Conservation (phyloP, 768 basidiomycete species). For the Amanita fuliginea region DNA sequence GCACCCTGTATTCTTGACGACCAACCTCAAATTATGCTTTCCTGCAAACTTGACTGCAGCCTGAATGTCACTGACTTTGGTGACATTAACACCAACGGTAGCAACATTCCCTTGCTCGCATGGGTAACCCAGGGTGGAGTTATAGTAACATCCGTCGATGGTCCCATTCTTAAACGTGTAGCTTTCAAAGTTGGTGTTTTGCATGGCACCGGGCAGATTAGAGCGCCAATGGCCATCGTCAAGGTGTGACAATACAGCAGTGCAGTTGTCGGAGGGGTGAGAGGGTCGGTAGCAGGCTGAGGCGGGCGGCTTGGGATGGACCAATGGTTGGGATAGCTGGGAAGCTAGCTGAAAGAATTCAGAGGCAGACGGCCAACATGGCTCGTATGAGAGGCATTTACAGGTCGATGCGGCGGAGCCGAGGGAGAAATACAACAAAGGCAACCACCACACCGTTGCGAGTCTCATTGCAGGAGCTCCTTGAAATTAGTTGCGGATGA, state of each 20-base stretch:
- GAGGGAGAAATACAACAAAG: neutral
- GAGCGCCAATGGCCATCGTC: slow-evolving; percentile 28
- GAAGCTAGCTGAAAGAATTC: slow-evolving; percentile 21
- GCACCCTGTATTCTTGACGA: slow-evolving; percentile 14
- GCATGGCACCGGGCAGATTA: slow-evolving; percentile 27
- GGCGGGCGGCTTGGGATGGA: slow-evolving; percentile 29
- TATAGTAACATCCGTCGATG: slow-evolving; percentile 39
- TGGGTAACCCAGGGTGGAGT: slow-evolving; percentile 25
- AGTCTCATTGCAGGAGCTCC: neutral
- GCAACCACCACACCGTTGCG: no score
- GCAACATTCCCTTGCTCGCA: slow-evolving; percentile 37
- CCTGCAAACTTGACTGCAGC: slow-evolving; percentile 9
- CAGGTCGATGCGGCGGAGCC: slow-evolving; percentile 10
- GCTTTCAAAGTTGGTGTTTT: slow-evolving; percentile 19
- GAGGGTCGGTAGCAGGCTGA: slow-evolving; percentile 28
- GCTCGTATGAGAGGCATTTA: slow-evolving; percentile 27
- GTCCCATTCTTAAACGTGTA: slow-evolving; percentile 32
- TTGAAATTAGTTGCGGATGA: neutral
- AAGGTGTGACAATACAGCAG: slow-evolving; percentile 16
- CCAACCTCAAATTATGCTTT: slow-evolving; percentile 23
- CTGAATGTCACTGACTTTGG: slow-evolving; percentile 25
- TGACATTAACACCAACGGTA: slow-evolving; percentile 28
- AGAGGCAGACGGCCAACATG: slow-evolving; percentile 31
- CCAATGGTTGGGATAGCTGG: slow-evolving; percentile 31
- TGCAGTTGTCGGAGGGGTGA: slow-evolving; percentile 26